Base-by-base conservation (phyloP, 768 basidiomycete genomes). In the Holtermanniella nyarrowii region DNA sequence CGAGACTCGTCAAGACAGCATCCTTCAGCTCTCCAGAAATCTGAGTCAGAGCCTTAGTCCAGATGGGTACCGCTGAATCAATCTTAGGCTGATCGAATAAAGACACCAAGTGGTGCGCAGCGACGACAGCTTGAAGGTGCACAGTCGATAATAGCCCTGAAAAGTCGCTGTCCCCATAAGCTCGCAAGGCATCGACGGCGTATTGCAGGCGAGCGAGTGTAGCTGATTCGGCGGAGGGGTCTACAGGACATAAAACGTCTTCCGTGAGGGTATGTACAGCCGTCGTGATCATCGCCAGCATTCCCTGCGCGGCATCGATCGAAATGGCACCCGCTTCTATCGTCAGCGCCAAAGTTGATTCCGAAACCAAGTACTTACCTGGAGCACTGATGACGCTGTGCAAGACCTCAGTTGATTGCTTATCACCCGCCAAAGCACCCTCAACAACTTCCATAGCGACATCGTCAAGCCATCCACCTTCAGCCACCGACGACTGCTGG, bases 371-470 rank as follows among this genome's bases (percentile, higher is more conserved):
- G 42, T 18, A 50, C 54, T 20, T 27, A 55, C 54, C 39, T 22
- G 49, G n/a, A 24, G 14, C 43, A 3, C 11, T 37, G 3, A 55
- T n/a, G 4, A 55, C 12, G 22, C 24, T 42, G 24, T 25, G 40
- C 24, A 55, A 23, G 5, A 55, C 41, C n/a, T 49, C 51, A 13
- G 48, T 23, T 1, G 56, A 52, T 44, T 49, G 53, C 14, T 39
- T 22, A 21, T 54, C 39, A 7, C 3, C 23, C 2, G 44, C 26
- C 12, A 63, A 27, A 13, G 66, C 69, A 16, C 54, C 22, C 48
- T 65, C 56, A 14, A 59, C 61, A 4, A 65, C 63, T 26, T 66
- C 58, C 11, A 59, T 56, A 10, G 61, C 60, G 49, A 67, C 54
- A 26, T 45, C 39, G 31, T 66, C 67, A 20, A 64, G 44, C 40